Evolutionary conservation across 306 rosid genomes (phyloP).

Genomic region (Betula pendula): DNA sequence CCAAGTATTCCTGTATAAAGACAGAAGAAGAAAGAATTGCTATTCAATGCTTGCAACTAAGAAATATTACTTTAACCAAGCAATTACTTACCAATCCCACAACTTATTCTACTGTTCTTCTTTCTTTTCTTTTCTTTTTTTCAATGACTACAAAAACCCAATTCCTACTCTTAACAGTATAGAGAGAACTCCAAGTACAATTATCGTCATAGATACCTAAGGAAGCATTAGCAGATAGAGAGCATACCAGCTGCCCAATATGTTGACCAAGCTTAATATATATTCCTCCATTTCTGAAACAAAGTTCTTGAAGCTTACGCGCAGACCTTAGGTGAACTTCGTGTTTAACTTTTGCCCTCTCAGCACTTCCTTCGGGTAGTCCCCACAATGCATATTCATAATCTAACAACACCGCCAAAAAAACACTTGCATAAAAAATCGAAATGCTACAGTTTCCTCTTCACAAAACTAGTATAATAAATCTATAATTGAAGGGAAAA

Average conservation of each 20-base stretch:
- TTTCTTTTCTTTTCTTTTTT: neutral
- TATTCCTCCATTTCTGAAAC: constrained; percentile 92
- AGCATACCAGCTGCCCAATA: constrained; percentile 84
- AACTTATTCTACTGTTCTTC: neutral
- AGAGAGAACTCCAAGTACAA: constrained; percentile 6
- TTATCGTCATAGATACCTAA: constrained; percentile 17
- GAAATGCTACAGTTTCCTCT: constrained; percentile 17
- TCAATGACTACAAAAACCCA: neutral
- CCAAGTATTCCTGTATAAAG: constrained; percentile 74
- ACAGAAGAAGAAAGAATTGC: constrained; percentile 12
- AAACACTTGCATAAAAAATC: constrained; percentile 5
- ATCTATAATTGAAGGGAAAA: neutral
- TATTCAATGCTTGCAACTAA: neutral
- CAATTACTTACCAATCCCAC: neutral
- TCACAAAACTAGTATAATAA: neutral
- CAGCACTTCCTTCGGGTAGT: constrained; percentile 67
- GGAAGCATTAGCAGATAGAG: constrained; percentile 11
- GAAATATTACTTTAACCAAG: neutral
- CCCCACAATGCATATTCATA: constrained; percentile 85
- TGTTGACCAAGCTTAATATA: constrained; percentile 98
- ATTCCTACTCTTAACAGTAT: neutral
- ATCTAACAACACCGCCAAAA: constrained; percentile 45
- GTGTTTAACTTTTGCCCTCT: constrained; percentile 59
- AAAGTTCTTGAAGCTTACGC: constrained; percentile 70
- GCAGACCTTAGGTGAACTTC: constrained; percentile 96